phyloP scores from a whole-genome alignment of 2,329 filamentous ascomycete genomes.

The Helotiales sp. region DNA sequence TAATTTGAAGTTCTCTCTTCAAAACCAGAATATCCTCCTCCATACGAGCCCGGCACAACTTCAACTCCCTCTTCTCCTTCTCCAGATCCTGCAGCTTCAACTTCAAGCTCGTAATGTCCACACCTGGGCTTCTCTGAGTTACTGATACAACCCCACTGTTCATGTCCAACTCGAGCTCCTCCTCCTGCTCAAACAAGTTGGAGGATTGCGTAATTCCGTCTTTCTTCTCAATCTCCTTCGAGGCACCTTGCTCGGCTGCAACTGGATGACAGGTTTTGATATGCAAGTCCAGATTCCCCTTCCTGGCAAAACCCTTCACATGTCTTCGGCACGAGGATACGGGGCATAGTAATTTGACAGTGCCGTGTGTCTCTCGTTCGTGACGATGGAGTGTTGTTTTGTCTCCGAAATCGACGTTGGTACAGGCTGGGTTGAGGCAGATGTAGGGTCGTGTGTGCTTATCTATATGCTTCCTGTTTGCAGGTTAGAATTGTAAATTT shows the following conservation, averaged over 20 bases:
- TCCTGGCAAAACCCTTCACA: neutral
- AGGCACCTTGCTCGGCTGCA: neutral
- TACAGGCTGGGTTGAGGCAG: neutral
- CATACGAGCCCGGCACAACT: conserved; percentile 1
- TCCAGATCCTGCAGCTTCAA: neutral
- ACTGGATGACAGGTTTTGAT: neutral
- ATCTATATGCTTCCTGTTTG: neutral
- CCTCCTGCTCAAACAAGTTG: neutral
- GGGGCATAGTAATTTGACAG: neutral
- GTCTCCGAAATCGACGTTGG: neutral
- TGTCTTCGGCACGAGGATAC: neutral
- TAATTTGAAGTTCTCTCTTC: neutral
- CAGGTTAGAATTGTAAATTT: no score
- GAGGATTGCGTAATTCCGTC: neutral
- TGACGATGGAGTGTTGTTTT: conserved; percentile 7
- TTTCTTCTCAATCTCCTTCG: neutral
- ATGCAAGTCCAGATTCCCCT: neutral
- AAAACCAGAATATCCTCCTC: conserved; percentile 5
- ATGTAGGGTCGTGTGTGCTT: neutral
- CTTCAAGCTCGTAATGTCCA: neutral
- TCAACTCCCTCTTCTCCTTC: conserved; percentile 8
- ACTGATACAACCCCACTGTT: neutral
- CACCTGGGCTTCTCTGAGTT: neutral
- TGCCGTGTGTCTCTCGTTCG: neutral
- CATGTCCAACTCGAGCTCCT: neutral